Percentiles rank a stretch among this genome's conserved stretches.
Evolutionary conservation across 2,329 filamentous ascomycete species (phyloP).

Genomic region (Sphaerulina vaccinii): DNA sequence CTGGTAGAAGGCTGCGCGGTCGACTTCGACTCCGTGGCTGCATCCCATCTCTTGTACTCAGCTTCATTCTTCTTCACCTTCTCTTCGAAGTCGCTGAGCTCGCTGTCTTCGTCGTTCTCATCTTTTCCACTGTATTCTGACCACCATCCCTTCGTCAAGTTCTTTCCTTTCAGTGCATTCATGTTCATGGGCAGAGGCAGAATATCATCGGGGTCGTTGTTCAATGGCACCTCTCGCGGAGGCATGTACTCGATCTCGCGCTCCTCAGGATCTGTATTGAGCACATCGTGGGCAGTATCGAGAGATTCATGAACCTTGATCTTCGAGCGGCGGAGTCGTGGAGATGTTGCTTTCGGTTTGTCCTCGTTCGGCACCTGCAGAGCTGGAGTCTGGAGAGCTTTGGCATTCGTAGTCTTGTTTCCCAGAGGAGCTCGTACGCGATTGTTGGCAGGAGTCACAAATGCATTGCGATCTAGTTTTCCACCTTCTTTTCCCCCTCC

Average conservation of each 20-base stretch:
- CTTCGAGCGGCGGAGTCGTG: slow-evolving; percentile 54
- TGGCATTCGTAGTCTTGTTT: slow-evolving; percentile 95
- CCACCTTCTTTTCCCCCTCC: slow-evolving; percentile 53
- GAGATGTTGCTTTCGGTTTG: slow-evolving; percentile 54
- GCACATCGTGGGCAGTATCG: slow-evolving; percentile 22
- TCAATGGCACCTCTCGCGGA: slow-evolving; percentile 58
- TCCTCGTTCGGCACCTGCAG: slow-evolving; percentile 55
- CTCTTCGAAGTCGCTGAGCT: slow-evolving; percentile 66
- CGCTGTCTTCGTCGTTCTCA: slow-evolving; percentile 56
- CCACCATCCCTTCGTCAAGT: slow-evolving; percentile 53
- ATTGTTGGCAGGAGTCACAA: slow-evolving; percentile 78
- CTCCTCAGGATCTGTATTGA: slow-evolving; percentile 46
- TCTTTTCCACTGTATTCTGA: slow-evolving; percentile 58
- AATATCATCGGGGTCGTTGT: slow-evolving; percentile 36
- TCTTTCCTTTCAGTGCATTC: slow-evolving; percentile 50
- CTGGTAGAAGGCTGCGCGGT: slow-evolving; percentile 15
- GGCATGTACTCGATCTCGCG: slow-evolving; percentile 90
- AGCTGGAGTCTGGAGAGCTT: slow-evolving; percentile 63
- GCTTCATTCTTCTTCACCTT: slow-evolving; percentile 39
- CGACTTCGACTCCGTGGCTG: slow-evolving; percentile 25
- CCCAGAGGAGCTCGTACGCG: slow-evolving; percentile 78
- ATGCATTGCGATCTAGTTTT: slow-evolving; percentile 63
- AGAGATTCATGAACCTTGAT: slow-evolving; percentile 62
- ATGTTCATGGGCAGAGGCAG: slow-evolving; percentile 31
- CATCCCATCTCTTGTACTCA: slow-evolving; percentile 25